Evolutionary conservation across 192 early-diverging fungal species (phyloP), one percentile per base, ranked within the genome.

Genomic region (Radiomyces spectabilis): DNA sequence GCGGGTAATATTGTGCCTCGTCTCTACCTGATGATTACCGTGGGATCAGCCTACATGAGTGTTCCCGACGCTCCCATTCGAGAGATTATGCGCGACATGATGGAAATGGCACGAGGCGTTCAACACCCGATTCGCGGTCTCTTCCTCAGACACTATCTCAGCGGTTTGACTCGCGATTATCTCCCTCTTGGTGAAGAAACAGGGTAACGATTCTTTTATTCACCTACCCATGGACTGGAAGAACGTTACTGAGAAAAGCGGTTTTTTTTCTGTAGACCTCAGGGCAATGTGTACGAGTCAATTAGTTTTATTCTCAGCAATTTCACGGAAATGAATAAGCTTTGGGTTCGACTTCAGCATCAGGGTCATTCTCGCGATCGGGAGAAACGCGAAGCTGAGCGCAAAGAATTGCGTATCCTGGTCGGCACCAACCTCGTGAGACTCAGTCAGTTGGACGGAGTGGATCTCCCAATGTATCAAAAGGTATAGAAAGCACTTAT

Each of bases 241-340:
- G 10, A 47, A 47, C 29, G 24, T 13, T 26, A 44, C 24, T 44
- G 37, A 38, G 10, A 38, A 12, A 35, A 35, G 6, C 16, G 9
- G 6, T 44, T 44, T 41, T 42, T 34, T 37, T 47, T 44, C 38
- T 32, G 12, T 51, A 87, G 88, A 18, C 78, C 85, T 3, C 85
- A 86, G 58, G 95, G 94, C 49, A 89, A 85, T 49, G 77, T 97
- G 42, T 68, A 83, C 49, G 94, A 98, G 67, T 92, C 94, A 3
- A 95, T 96, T 55, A 82, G 89, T 35, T 99, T 99, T 60, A 95
- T 92, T 53, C 70, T 99, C 32, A 93, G 88, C 39, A 98, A 99
- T 62, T 97, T 98, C 75, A 89, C 93, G 31, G 97, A 99, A 76
- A 99, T 96, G 94, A 99, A 99, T 75, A 99, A 99, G 75, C 80